Conservation (phyloP, 768 basidiomycete species). For the Tricholoma flavovirens region DNA sequence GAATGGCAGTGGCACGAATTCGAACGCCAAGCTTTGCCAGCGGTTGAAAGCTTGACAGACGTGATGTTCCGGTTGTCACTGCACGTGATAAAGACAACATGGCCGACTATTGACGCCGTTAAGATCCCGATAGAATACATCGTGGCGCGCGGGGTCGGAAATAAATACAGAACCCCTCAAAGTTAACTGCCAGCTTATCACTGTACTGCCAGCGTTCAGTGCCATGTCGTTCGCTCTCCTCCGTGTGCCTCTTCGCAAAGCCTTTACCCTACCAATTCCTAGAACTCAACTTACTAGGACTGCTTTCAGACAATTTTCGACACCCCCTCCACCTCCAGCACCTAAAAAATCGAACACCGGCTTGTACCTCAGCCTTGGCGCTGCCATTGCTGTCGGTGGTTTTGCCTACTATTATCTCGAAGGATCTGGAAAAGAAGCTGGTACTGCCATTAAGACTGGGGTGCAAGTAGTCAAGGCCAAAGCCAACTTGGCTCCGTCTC, state of each 20-base stretch:
- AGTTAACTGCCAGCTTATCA: no score
- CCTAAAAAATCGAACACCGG: slow-evolving; percentile 46
- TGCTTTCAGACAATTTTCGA: slow-evolving; percentile 56
- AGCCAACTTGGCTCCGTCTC: slow-evolving; percentile 66
- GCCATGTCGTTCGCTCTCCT: slow-evolving; percentile 55
- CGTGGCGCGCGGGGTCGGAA: no score
- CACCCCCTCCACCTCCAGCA: slow-evolving; percentile 35
- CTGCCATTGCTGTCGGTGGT: slow-evolving; percentile 51
- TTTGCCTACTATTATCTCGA: slow-evolving; percentile 59
- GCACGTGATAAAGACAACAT: no score
- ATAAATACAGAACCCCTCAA: no score
- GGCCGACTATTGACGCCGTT: no score
- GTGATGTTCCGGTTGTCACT: no score
- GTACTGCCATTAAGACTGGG: slow-evolving; percentile 54
- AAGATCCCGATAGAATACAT: no score
- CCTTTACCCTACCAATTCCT: slow-evolving; percentile 26
- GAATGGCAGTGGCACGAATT: no score
- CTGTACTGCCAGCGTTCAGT: no score
- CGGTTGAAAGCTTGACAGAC: no score
- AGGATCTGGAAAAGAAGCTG: slow-evolving; percentile 40
- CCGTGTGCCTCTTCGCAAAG: slow-evolving; percentile 45
- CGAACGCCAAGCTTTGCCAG: no score
- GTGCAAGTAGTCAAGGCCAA: slow-evolving; percentile 58
- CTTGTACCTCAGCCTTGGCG: slow-evolving; percentile 58
- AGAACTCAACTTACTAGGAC: slow-evolving; percentile 29